phyloP scores from a whole-genome alignment of 2,329 filamentous ascomycete species.

The Colletotrichum sp. region DNA sequence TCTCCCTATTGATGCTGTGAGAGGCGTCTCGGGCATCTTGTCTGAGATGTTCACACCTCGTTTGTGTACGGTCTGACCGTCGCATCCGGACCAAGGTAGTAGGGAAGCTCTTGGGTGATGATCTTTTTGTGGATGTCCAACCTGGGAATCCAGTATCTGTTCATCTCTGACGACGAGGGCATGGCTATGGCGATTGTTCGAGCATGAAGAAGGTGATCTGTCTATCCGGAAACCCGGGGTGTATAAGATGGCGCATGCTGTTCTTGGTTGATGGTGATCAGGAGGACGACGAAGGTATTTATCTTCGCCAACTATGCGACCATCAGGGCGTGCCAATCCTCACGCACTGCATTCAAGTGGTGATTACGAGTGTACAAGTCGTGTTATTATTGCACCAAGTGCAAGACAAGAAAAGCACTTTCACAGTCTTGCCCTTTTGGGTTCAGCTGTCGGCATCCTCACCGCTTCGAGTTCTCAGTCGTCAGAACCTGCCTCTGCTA shows the following conservation, averaged over 20 bases:
- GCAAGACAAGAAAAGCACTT: constrained; percentile 12
- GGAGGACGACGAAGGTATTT: constrained; percentile 20
- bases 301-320: constrained; percentile 5
- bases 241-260: not conserved
- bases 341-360: not conserved
- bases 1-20: constrained; percentile 51
- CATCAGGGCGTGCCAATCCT: constrained; percentile 6
- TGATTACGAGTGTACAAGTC: constrained; percentile 12
- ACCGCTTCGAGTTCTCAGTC: constrained; percentile 16
- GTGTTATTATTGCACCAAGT: constrained; percentile 11
- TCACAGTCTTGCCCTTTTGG: constrained; percentile 12
- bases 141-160: constrained; percentile 66
- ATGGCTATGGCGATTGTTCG: not conserved
- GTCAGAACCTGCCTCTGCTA: constrained; percentile 13
- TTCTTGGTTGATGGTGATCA: constrained; percentile 4
- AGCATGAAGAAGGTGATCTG: not conserved
- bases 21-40: constrained; percentile 19
- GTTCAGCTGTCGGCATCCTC: constrained; percentile 12
- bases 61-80: constrained; percentile 62
- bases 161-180: constrained; percentile 42
- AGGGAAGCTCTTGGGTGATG: constrained; percentile 63
- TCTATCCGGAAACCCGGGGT: not conserved
- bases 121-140: constrained; percentile 65
- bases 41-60: constrained; percentile 47
- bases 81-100: constrained; percentile 62